Conservation (phyloP, 768 basidiomycete genomes). For the Mycena galopus region DNA sequence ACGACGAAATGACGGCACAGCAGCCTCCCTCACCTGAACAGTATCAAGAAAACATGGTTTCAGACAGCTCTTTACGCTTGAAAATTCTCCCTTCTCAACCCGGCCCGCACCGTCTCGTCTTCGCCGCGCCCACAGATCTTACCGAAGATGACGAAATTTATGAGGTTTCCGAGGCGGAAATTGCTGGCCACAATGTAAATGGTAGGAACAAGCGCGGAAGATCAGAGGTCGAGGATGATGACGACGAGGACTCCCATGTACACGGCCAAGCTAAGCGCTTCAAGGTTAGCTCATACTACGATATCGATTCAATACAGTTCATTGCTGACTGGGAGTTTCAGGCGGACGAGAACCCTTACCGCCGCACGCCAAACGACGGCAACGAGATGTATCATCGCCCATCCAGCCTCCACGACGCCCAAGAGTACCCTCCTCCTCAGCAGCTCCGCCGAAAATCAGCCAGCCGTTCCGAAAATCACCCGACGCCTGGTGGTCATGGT, state of each 20-base stretch:
- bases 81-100: conserved; percentile 21
- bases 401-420: conserved; percentile 24
- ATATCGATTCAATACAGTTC: not conserved
- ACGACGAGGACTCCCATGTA: conserved; percentile 6
- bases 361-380: not conserved
- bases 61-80: conserved; percentile 1
- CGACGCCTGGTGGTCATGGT: not conserved
- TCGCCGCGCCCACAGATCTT: conserved; percentile 14
- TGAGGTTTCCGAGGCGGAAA: conserved; percentile 8
- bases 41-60: not conserved
- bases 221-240: conserved; percentile 27
- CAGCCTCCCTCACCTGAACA: not conserved
- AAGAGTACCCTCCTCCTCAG: conserved; percentile 19
- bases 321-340: not conserved
- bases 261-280: conserved; percentile 19
- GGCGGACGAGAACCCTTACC: conserved; percentile 11
- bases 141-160: conserved; percentile 20
- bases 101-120: conserved; percentile 24
- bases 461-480: not conserved
- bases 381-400: conserved; percentile 23
- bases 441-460: conserved; percentile 2
- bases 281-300: conserved; percentile 10
- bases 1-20: conserved; percentile 1
- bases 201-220: conserved; percentile 20
- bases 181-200: not conserved